A percentile compares a stretch with the other conserved stretches of the same genome.
phyloP scores from a whole-genome alignment of 192 early-diverging fungal genomes.

The Backusella tarrabulga region DNA sequence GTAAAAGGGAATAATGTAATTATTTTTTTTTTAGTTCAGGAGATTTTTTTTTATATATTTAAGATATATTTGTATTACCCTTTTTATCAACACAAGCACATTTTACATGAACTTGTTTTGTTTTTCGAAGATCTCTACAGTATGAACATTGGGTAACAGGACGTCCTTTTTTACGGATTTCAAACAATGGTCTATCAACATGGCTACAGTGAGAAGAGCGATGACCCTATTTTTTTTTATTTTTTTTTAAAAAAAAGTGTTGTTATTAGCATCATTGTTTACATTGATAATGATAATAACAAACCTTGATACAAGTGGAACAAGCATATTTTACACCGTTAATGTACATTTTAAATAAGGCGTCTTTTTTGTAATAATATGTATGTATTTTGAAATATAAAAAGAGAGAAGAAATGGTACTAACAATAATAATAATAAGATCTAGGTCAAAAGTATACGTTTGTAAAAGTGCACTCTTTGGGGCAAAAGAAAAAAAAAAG shows the following conservation, averaged over 20 bases:
- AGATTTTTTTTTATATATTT: not conserved
- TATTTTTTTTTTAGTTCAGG: constrained; percentile 1
- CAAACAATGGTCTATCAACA: constrained; percentile 54
- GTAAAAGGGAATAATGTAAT: not conserved
- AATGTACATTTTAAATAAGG: constrained; percentile 18
- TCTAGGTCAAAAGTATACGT: not conserved
- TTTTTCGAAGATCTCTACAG: constrained; percentile 63
- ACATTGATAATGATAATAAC: not conserved
- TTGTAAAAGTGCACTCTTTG: not conserved
- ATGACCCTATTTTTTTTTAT: constrained; percentile 20
- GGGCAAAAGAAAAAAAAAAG: not conserved
- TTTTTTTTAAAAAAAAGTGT: no score
- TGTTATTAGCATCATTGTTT: not conserved
- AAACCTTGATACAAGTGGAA: constrained; percentile 32
- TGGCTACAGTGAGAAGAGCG: constrained; percentile 33
- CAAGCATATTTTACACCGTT: constrained; percentile 32
- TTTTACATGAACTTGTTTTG: constrained; percentile 61
- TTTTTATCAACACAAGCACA: constrained; percentile 52
- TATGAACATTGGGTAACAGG: constrained; percentile 63
- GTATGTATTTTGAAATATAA: not conserved
- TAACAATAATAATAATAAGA: not conserved
- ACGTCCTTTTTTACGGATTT: constrained; percentile 66
- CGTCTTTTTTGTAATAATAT: not conserved
- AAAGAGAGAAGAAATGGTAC: not conserved
- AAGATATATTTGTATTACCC: constrained; percentile 11